phyloP scores from a whole-genome alignment of 2,329 filamentous ascomycete genomes.

The Pleochaeta shiraiana region DNA sequence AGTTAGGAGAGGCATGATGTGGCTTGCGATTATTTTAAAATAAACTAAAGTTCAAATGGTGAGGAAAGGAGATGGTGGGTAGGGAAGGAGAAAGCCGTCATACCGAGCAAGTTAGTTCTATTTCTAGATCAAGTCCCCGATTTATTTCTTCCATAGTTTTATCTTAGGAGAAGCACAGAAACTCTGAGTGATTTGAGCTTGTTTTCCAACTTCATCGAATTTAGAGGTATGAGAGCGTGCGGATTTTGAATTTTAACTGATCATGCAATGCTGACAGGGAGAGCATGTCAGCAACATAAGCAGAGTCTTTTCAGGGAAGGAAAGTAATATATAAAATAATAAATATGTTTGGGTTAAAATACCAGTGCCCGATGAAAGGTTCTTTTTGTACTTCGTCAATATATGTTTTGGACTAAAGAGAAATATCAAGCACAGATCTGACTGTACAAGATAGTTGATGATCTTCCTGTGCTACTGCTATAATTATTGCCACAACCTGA shows the following conservation, averaged over 20 bases:
- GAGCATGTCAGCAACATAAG: neutral
- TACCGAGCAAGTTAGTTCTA: constrained; percentile 89
- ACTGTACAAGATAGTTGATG: neutral
- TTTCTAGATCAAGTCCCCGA: constrained; percentile 53
- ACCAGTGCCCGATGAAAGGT: too few species aligned
- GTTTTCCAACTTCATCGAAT: neutral
- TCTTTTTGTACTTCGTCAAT: too few species aligned
- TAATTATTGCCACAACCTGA: constrained; percentile 1
- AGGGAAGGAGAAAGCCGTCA: constrained; percentile 20
- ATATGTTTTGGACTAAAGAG: too few species aligned
- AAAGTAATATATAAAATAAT: neutral
- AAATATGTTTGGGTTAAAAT: too few species aligned
- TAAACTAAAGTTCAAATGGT: too few species aligned
- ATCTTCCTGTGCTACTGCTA: neutral
- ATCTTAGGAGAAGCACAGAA: neutral
- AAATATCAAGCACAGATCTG: neutral
- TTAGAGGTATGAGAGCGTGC: too few species aligned
- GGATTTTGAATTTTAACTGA: too few species aligned
- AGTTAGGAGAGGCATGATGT: too few species aligned
- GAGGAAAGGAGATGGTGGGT: too few species aligned
- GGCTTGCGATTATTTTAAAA: too few species aligned
- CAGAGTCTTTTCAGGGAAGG: neutral
- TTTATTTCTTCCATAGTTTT: constrained; percentile 27
- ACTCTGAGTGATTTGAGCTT: neutral
- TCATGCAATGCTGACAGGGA: neutral